Conservation (phyloP, 352 stramenopile genomes). For the Thalassiosira pacifica region DNA sequence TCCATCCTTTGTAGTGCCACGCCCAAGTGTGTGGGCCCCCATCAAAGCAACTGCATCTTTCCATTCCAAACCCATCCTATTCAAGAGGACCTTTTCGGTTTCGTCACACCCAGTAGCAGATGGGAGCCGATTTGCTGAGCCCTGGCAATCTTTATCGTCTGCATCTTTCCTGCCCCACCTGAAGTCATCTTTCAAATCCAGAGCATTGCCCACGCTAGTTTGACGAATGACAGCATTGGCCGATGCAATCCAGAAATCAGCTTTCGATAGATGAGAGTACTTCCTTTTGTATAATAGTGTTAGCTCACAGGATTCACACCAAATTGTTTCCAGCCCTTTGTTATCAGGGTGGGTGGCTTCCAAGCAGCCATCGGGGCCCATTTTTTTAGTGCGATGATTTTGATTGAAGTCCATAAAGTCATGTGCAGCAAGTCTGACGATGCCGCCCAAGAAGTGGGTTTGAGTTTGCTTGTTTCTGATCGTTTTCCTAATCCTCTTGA, state of each 20-base stretch:
- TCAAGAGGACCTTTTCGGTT: slow-evolving; percentile 62
- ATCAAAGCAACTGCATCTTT: slow-evolving; percentile 69
- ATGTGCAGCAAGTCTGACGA: slow-evolving; percentile 65
- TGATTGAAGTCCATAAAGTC: slow-evolving; percentile 78
- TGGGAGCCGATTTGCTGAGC: slow-evolving; percentile 50
- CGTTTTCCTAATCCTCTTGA: slow-evolving; percentile 50
- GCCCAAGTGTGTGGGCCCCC: slow-evolving; percentile 69
- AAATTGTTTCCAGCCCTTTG: slow-evolving; percentile 60
- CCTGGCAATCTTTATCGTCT: slow-evolving; percentile 52
- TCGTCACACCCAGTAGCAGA: slow-evolving; percentile 41
- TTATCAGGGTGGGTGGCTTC: slow-evolving; percentile 60
- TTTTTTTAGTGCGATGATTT: slow-evolving; percentile 15
- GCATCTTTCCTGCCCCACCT: slow-evolving; percentile 61
- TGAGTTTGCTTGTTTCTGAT: slow-evolving; percentile 36
- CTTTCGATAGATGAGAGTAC: slow-evolving; percentile 65
- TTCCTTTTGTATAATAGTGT: slow-evolving; percentile 54
- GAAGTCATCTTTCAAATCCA: slow-evolving; percentile 64
- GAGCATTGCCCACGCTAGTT: slow-evolving; percentile 54
- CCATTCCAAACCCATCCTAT: slow-evolving; percentile 68
- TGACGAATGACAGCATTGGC: slow-evolving; percentile 65
- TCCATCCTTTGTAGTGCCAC: slow-evolving; percentile 61
- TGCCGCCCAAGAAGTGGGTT: slow-evolving; percentile 70
- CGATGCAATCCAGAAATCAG: slow-evolving; percentile 75
- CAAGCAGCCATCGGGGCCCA: slow-evolving; percentile 71
- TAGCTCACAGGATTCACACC: slow-evolving; percentile 58